These are phyloP conservation scores for Apiospora sp. DNA, from an alignment of 2,329 filamentous ascomycete genomes.

Conservation along the genomic window DNA sequence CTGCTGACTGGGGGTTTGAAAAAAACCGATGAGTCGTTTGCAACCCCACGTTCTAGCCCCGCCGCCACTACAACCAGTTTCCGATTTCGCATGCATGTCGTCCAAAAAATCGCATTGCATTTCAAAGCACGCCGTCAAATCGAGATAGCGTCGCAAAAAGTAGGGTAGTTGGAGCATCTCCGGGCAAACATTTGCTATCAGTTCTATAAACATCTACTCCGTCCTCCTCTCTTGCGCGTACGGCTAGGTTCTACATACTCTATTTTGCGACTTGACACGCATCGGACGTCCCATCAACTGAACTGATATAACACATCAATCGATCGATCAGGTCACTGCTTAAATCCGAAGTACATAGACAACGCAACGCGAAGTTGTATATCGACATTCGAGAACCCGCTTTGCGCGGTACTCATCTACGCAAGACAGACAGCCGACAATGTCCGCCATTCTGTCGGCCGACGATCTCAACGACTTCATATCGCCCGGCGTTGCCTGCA, in stretches of 20 bases:
- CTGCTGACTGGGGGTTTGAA: neutral
- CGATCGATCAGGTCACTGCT: neutral
- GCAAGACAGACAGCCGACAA: slow-evolving; percentile 47
- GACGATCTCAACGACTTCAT: slow-evolving; percentile 99
- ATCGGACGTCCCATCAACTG: neutral
- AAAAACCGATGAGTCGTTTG: slow-evolving; percentile 3
- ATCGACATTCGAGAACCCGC: neutral
- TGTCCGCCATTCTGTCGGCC: slow-evolving; percentile 97
- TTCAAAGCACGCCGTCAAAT: slow-evolving; percentile 28
- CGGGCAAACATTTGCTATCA: neutral
- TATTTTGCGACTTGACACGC: neutral
- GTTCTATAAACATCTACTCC: neutral
- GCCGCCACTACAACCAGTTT: slow-evolving; percentile 16
- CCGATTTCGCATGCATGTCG: slow-evolving; percentile 28
- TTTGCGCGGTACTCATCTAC: slow-evolving; percentile 8
- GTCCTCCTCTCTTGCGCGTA: neutral
- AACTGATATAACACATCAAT: neutral
- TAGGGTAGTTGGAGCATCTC: neutral
- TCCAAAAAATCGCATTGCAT: slow-evolving; percentile 30
- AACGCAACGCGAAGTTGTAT: neutral
- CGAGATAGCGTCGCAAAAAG: slow-evolving; percentile 17
- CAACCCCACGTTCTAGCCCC: slow-evolving; percentile 21
- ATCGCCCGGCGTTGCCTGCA: slow-evolving; percentile 94
- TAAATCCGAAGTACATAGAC: neutral
- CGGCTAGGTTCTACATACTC: neutral